Percentiles rank a stretch among this genome's conserved stretches.
phyloP scores from a whole-genome alignment of 2,329 filamentous ascomycete species.

The Chalaropsis thielavioides region DNA sequence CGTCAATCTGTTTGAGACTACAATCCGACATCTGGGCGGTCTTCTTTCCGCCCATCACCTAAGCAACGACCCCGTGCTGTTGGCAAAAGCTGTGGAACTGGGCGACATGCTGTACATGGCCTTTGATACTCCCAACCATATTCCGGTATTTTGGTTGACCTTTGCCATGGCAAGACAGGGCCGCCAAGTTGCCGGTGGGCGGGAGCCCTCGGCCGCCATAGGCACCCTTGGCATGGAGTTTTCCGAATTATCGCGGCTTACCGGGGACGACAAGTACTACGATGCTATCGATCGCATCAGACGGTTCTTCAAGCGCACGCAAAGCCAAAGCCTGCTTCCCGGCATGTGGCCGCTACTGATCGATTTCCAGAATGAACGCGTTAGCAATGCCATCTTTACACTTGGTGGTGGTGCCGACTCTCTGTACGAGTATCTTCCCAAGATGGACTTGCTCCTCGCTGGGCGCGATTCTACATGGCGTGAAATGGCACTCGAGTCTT shows the following conservation, averaged over 20 bases:
- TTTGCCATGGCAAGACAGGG: slow-evolving; percentile 31
- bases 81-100: slow-evolving; percentile 36
- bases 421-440: slow-evolving; percentile 45
- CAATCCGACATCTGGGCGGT: slow-evolving; percentile 39
- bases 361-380: slow-evolving; percentile 28
- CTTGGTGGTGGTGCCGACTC: slow-evolving; percentile 42
- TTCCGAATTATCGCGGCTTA: slow-evolving; percentile 58
- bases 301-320: slow-evolving; percentile 50
- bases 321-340: slow-evolving; percentile 54
- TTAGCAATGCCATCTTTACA: slow-evolving; percentile 31
- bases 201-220: slow-evolving; percentile 33
- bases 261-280: slow-evolving; percentile 57
- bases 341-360: slow-evolving; percentile 61
- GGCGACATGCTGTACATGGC: slow-evolving; percentile 40
- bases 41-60: slow-evolving; percentile 38
- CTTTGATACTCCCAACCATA: slow-evolving; percentile 40
- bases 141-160: slow-evolving; percentile 33
- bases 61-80: slow-evolving; percentile 31
- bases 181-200: slow-evolving; percentile 35
- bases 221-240: slow-evolving; percentile 65
- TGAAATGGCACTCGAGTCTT: slow-evolving; percentile 46
- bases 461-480: slow-evolving; percentile 47
- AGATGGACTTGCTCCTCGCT: slow-evolving; percentile 50
- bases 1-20: slow-evolving; percentile 41
- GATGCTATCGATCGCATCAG: slow-evolving; percentile 60